Evolutionary conservation across 1,284 basidiomycete genomes (phyloP).

Genomic region (Ganoderma resinaceum): DNA sequence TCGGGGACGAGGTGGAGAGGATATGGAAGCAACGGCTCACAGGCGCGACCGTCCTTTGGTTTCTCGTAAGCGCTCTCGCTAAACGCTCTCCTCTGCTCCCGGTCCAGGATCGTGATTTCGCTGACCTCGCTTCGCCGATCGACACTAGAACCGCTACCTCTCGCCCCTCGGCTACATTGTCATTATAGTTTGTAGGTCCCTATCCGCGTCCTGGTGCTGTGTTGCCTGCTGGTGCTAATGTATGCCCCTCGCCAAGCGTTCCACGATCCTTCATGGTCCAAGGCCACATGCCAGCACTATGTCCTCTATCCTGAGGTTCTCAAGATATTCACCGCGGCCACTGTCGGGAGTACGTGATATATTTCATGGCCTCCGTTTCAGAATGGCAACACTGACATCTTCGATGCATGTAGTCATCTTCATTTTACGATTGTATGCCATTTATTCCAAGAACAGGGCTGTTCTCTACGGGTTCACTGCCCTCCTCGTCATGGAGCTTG

Average conservation of each 20-base stretch:
- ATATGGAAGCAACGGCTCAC: conserved; percentile 40
- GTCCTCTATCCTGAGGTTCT: conserved; percentile 37
- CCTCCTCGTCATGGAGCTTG: conserved; percentile 29
- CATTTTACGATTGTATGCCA: conserved; percentile 34
- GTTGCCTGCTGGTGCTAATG: conserved; percentile 11
- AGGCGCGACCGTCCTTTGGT: conserved; percentile 38
- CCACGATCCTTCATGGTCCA: conserved; percentile 36
- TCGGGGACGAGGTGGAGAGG: conserved; percentile 40
- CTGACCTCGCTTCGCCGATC: conserved; percentile 10
- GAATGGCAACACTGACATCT: background rate
- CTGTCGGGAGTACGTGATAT: conserved; percentile 32
- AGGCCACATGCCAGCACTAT: conserved; percentile 35
- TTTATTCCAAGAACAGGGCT: conserved; percentile 31
- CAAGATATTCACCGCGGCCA: conserved; percentile 36
- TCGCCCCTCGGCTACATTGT: conserved; percentile 39
- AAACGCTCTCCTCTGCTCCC: background rate
- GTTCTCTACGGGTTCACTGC: conserved; percentile 28
- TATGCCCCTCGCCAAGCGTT: conserved; percentile 28
- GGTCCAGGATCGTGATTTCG: background rate
- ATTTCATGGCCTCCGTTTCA: background rate
- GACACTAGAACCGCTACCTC: conserved; percentile 37
- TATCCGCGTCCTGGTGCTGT: background rate
- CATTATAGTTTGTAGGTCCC: conserved; percentile 36
- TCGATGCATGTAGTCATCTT: conserved; percentile 32
- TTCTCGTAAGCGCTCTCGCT: conserved; percentile 30